Evolutionary conservation across 202 grass and related monocot genomes (phyloP), one percentile per base, ranked within the genome.

Genomic region (Digitaria exilis): DNA sequence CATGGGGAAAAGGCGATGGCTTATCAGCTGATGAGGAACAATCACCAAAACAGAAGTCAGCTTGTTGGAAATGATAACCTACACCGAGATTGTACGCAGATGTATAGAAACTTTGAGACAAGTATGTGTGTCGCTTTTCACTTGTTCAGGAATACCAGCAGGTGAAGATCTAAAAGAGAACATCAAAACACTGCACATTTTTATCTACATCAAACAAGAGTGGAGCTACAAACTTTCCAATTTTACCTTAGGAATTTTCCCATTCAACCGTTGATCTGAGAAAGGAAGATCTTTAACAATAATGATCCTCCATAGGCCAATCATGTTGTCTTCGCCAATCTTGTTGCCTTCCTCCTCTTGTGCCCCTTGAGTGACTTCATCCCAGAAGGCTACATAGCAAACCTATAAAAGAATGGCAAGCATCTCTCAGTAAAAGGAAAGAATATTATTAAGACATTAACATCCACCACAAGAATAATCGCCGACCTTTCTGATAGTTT

Each of bases 321-420:
- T 87, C 89, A 77, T 93, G 37, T 64, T 71, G 25, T 90, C n/a
- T 46, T 90, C 85, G 78, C 43, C 85, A 52, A 98, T 96, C 79
- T 85, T 77, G 81, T 94, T 93, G 50, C 96, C 89, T 87, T 87
- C 89, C 46, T 85, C 84, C 65, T 93, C 70, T 75, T 98, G 96
- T 85, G 89, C 58, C 21, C 60, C 70, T 67, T 7, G 83, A 72
- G 93, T 96, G 45, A 94, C 78, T 84, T 94, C 96, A 79, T 98
- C 96, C 89, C 96, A 98, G 74, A 98, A 98, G 85, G 89, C 89
- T 65, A 98, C 91, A 81, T 94, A 98, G 82, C 96, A 98, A 82
- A 94, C 93, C 96, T 98, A 87, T 43, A 69, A 61, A 48, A 58
- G 37, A 58, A 58, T 58, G 3, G 13, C 24, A 71, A 44, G 5